Evolutionary conservation across 2,329 filamentous ascomycete species (phyloP), one percentile per base, ranked within the genome.

Genomic region (Ampelomyces quisqualis): DNA sequence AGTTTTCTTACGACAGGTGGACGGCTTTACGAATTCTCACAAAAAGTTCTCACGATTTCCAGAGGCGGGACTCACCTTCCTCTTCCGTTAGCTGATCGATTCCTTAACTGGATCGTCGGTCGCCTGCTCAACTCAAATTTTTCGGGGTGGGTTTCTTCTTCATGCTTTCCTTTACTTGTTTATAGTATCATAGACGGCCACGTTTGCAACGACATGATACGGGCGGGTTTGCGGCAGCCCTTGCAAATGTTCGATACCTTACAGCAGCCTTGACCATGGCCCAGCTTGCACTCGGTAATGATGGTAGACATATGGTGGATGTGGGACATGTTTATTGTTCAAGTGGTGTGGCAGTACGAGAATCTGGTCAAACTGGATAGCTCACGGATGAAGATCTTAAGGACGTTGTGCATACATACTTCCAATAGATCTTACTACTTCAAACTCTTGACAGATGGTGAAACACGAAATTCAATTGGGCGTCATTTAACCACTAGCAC

Each of bases 31-130:
- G 61, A 64, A 53, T 64, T 55, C 56, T 56, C 57, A 48, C 56
- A 65, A n/a, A 68, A 68, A 64, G 60, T 67, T 65, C 45, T 62
- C 38, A 51, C 47, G 47, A 53, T 51, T 55, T 45, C 55, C 29
- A 39, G 47, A 38, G 51, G 49, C 50, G 55, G 47, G 49, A 37
- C 39, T 36, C 45, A 40, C 38, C 30, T 45, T 46, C 47, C 34
- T 38, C 43, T 48, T 56, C 43, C 30, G 33, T 34, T 45, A 30
- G 34, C 40, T 42, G 40, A 38, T 46, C 48, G 53, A 60, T 53
- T 48, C 61, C 61, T 66, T 66, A 11, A 49, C 42, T 65, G 63
- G 62, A 55, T 23, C 31, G 49, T 56, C 36, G 55, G 49, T 28
- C 20, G 42, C 40, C 26, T 26, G 34, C 38, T 40, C 46, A 42